Evolutionary conservation across 2,329 filamentous ascomycete genomes (phyloP).

Genomic region (Sarocladium strictum): DNA sequence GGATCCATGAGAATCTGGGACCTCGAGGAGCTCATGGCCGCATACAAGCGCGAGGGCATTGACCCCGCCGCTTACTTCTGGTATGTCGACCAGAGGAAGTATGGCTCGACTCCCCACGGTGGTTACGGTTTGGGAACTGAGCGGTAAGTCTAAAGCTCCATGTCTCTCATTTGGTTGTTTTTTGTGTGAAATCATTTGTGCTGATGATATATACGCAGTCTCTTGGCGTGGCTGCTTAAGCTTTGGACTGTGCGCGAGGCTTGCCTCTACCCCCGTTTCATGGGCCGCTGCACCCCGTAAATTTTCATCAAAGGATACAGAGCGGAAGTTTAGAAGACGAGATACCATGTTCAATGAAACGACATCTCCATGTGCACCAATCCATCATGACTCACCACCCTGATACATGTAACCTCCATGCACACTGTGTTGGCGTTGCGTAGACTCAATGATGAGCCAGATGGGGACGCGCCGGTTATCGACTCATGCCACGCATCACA

Average conservation of each 20-base stretch:
- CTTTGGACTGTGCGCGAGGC: slow-evolving; percentile 60
- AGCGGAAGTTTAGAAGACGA: background rate
- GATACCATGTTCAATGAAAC: no score
- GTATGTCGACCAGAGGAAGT: slow-evolving; percentile 98
- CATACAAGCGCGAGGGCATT: slow-evolving; percentile 83
- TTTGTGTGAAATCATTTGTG: background rate
- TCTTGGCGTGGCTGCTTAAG: slow-evolving; percentile 59
- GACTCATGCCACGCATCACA: background rate
- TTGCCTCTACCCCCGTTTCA: slow-evolving; percentile 75
- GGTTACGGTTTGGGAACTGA: slow-evolving; percentile 92
- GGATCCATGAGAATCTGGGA: slow-evolving; percentile 95
- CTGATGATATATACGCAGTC: slow-evolving; percentile 29
- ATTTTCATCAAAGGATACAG: background rate
- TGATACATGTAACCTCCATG: no score
- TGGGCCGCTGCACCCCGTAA: slow-evolving; percentile 73
- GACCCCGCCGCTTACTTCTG: slow-evolving; percentile 86
- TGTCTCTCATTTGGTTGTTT: background rate
- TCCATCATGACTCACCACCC: no score
- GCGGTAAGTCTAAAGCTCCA: slow-evolving; percentile 47
- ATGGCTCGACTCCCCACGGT: slow-evolving; percentile 86
- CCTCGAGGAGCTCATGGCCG: slow-evolving; percentile 82
- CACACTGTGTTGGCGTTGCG: no score
- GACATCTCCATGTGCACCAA: no score
- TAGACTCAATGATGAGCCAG: no score
- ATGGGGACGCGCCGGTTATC: background rate